A percentile compares a stretch with the other conserved stretches of the same genome.
Conservation (phyloP, 306 rosid genomes). For the Alnus glutinosa region DNA sequence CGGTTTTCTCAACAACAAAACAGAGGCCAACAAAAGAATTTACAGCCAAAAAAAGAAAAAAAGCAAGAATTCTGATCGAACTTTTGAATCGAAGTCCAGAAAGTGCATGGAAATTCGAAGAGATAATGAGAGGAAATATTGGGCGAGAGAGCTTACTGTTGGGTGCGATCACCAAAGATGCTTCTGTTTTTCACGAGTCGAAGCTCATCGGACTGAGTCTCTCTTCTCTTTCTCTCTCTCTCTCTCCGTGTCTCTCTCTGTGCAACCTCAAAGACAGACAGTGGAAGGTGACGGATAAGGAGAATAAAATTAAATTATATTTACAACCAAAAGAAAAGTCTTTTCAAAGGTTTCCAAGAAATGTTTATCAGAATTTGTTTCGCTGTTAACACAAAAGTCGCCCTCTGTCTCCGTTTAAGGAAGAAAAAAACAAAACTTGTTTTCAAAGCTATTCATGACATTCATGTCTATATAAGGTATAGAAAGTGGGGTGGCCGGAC, state of each 20-base stretch:
- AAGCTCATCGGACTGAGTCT: conserved; percentile 47
- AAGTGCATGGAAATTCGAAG: conserved; percentile 13
- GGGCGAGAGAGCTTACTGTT: conserved; percentile 35
- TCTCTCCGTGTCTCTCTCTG: conserved; percentile 34
- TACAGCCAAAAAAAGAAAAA: too few species aligned
- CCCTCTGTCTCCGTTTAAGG: conserved; percentile 2
- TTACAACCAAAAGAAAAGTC: conserved; percentile 8
- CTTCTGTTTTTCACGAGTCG: conserved; percentile 32
- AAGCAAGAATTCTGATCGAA: conserved; percentile 13
- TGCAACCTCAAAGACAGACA: conserved; percentile 62
- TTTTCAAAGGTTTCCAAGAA: not conserved
- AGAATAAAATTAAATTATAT: conserved; percentile 9
- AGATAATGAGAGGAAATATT: conserved; percentile 10
- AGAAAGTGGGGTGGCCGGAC: too few species aligned
- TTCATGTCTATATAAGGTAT: too few species aligned
- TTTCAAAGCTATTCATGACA: too few species aligned
- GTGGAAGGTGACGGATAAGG: conserved; percentile 41
- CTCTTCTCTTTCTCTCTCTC: conserved; percentile 23
- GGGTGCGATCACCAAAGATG: conserved; percentile 19
- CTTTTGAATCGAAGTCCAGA: conserved; percentile 11
- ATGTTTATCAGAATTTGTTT: not conserved
- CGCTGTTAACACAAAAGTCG: not conserved
- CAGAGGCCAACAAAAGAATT: conserved; percentile 16
- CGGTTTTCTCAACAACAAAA: conserved; percentile 24
- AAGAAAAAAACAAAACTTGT: too few species aligned